phyloP scores from a whole-genome alignment of 768 basidiomycete genomes.

The Rhizopogon sp. region DNA sequence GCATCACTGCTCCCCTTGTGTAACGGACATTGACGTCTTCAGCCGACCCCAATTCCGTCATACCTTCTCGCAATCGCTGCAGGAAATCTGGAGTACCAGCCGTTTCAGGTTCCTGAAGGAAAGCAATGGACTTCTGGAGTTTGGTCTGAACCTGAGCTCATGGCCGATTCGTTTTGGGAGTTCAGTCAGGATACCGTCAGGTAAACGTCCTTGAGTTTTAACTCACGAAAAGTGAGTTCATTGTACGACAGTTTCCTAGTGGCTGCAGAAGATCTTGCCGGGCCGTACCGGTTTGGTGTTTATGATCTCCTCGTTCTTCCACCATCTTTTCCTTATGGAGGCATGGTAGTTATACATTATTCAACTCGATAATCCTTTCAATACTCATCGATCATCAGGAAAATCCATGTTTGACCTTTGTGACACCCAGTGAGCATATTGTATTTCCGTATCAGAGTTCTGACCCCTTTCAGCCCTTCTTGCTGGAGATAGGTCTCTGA shows the following conservation, averaged over 20 bases:
- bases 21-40: background rate
- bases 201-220: constrained; percentile 19
- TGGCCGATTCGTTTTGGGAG: constrained; percentile 50
- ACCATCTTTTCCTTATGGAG: constrained; percentile 55
- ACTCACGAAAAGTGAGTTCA: background rate
- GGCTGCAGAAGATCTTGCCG: constrained; percentile 42
- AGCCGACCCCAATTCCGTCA: constrained; percentile 51
- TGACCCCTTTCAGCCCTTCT: constrained; percentile 34
- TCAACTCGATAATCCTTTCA: background rate
- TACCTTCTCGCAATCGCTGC: constrained; percentile 60
- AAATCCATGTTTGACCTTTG: constrained; percentile 48
- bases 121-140: constrained; percentile 47
- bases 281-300: constrained; percentile 48
- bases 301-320: constrained; percentile 57
- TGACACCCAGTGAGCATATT: constrained; percentile 41
- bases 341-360: constrained; percentile 29
- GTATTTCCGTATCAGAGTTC: background rate
- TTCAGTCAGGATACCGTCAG: constrained; percentile 50
- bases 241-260: constrained; percentile 35
- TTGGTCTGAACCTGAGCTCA: constrained; percentile 55
- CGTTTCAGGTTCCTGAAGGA: constrained; percentile 36
- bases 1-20: background rate
- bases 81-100: constrained; percentile 46
- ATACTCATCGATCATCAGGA: constrained; percentile 28
- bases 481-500: constrained; percentile 51